Evolutionary conservation across 1,284 basidiomycete genomes (phyloP), one percentile per base, ranked within the genome.

Genomic region (Cerioporus squamosus): DNA sequence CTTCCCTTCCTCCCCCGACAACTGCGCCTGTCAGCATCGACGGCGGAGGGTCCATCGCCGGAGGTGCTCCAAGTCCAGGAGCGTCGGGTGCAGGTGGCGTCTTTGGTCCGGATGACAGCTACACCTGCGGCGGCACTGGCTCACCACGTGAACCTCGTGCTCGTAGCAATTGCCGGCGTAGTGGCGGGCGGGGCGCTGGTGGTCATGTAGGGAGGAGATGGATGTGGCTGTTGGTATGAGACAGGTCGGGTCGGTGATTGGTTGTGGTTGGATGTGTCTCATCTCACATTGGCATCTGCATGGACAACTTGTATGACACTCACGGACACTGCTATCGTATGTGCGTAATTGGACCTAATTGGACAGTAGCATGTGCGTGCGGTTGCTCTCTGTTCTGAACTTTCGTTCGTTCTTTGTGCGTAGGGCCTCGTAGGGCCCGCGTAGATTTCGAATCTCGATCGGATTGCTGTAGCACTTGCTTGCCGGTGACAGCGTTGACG

Each of bases 31-130:
- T 82, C 22, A 68, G 74, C 53, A 73, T 88, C 29, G 70, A 79
- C 31, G 87, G 79, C 38, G 87, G 79, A 44, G 82, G 85, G 36
- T 75, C 74, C 17, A 72, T 70, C 9, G 71, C 73, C 14, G 77
- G 77, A 24, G 82, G 81, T 29, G 83, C 81, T 5, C 79, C 80
- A 17, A 78, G 76, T 61, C 77, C 79, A 31, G 83, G 87, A 24
- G 67, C 74, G 40, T 60, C 76, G 3, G 76, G 69, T 24, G 63
- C 73, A 3, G 75, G 68, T 17, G 75, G 73, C 14, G 56, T 80
- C 31, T 86, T 79, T 61, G 88, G 89, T 24, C 89, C 89, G 40
- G 75, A 78, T 51, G 88, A 91, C 63, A 69, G 76, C 54, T 90
- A 84, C 71, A 85, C 83, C 60, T n/a, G 80, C 87, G 18, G 81